Evolutionary conservation across 345 rosid species (phyloP).

Genomic region (Eucalyptus shirleyi): DNA sequence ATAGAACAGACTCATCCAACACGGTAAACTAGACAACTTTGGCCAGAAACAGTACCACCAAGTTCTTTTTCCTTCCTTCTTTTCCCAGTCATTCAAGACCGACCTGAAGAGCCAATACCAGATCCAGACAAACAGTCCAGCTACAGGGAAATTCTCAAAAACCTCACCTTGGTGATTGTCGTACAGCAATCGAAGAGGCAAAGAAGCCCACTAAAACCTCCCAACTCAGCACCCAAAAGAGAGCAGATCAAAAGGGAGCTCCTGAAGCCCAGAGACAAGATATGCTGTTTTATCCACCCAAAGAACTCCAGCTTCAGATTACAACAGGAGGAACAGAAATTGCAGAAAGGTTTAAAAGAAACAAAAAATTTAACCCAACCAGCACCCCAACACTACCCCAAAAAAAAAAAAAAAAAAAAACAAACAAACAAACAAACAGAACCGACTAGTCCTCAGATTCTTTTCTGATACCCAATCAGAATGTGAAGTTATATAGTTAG

Average conservation of each 20-base stretch:
- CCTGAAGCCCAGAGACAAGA: neutral
- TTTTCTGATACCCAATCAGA: constrained; percentile 23
- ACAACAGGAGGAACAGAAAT: neutral
- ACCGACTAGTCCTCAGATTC: constrained; percentile 29
- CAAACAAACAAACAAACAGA: neutral
- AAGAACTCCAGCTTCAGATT: neutral
- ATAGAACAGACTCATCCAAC: constrained; percentile 74
- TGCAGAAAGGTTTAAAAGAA: neutral
- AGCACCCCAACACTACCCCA: neutral
- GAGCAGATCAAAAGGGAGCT: neutral
- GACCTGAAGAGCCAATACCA: neutral
- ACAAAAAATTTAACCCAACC: neutral
- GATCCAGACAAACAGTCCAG: neutral
- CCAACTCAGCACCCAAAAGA: neutral
- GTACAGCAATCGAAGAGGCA: neutral
- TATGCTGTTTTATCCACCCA: neutral
- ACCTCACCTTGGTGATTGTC: neutral
- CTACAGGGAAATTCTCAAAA: neutral
- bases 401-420: neutral
- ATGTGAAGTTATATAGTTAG: constrained; percentile 5
- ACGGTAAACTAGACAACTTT: neutral
- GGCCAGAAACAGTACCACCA: neutral
- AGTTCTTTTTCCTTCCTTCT: neutral
- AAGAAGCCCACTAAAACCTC: neutral
- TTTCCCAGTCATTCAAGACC: neutral